These are phyloP conservation scores for Chlamydomonas eustigma DNA, from an alignment of 139 green algal species.

Conservation along the genomic window DNA sequence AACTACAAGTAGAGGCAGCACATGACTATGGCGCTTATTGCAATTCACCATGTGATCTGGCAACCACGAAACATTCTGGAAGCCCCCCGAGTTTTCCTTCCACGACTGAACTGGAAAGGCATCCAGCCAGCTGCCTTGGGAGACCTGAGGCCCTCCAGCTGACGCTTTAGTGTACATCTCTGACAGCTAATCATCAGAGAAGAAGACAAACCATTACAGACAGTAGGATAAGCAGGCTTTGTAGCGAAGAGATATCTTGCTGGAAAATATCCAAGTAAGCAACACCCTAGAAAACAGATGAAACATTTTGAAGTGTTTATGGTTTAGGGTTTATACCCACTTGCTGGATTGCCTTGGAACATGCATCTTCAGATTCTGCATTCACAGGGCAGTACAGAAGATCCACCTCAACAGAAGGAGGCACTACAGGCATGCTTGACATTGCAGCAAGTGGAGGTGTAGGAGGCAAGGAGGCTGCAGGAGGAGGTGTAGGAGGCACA, in stretches of 20 bases:
- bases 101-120: not conserved
- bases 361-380: not conserved
- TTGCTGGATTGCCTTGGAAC: not conserved
- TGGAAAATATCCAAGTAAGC: too few relatives aligned
- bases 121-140: not conserved
- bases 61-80: slow-evolving; percentile 13
- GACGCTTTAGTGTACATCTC: not conserved
- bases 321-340: slow-evolving; percentile 1
- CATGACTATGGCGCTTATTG: too few relatives aligned
- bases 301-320: too few relatives aligned
- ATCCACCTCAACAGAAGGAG: not conserved
- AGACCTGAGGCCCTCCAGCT: not conserved
- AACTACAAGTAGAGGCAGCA: too few relatives aligned
- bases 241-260: too few relatives aligned
- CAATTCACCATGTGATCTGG: slow-evolving; percentile 22
- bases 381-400: slow-evolving; percentile 22
- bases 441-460: not conserved
- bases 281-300: too few relatives aligned
- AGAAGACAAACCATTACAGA: too few relatives aligned
- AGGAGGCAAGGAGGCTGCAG: too few relatives aligned
- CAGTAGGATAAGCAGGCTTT: too few relatives aligned
- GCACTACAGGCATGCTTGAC: not conserved
- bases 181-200: too few relatives aligned
- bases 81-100: too few relatives aligned
- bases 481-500: not conserved